A percentile compares a stretch with the other conserved stretches of the same genome.
These are phyloP conservation scores for Linnemannia exigua DNA, from an alignment of 192 early-diverging fungal genomes.

Conservation along the genomic window DNA sequence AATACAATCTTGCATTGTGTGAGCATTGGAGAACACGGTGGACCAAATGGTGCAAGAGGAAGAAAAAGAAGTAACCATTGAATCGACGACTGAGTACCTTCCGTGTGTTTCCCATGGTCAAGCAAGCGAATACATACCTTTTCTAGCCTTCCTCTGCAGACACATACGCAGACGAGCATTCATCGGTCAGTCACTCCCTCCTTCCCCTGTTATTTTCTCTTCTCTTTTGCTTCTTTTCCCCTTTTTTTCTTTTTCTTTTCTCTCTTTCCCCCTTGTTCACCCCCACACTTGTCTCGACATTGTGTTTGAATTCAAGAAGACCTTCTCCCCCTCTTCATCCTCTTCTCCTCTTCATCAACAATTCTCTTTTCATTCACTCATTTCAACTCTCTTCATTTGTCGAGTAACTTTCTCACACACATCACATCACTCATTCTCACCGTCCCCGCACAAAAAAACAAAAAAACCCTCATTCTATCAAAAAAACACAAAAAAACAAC, in stretches of 20 bases:
- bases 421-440: background rate
- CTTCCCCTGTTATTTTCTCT: conserved; percentile 1
- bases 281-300: conserved; percentile 48
- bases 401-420: too few species aligned
- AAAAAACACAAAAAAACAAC: conserved; percentile 18
- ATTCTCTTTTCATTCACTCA: background rate
- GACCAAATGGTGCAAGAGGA: background rate
- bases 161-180: too few species aligned
- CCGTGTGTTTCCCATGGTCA: background rate
- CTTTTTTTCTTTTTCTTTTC: conserved; percentile 4
- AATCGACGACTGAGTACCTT: background rate
- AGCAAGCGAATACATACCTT: background rate
- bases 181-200: background rate
- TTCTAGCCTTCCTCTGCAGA: background rate
- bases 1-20: background rate
- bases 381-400: background rate
- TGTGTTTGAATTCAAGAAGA: conserved; percentile 47
- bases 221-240: background rate
- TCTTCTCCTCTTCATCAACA: background rate
- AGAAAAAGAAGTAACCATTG: background rate
- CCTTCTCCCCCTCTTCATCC: conserved; percentile 10
- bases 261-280: conserved; percentile 19
- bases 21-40: background rate
- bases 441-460: background rate
- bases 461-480: background rate